Conservation (phyloP, 2,329 filamentous ascomycete species). For the Apiospora arundinis region DNA sequence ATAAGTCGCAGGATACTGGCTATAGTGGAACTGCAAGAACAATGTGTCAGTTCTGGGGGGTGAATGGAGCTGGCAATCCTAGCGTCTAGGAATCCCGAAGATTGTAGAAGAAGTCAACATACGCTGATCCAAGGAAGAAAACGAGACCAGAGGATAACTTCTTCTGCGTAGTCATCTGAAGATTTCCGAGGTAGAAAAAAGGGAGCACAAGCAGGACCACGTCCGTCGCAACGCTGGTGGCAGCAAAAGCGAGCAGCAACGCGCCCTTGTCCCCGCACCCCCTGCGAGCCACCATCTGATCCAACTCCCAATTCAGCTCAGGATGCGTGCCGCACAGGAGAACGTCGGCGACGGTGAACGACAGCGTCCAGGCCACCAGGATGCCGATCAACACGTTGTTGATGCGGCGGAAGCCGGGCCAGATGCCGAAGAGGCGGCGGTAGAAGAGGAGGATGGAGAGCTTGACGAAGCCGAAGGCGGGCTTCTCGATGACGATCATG, state of each 20-base stretch:
- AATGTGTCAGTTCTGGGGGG: background rate
- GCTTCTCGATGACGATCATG: constrained; percentile 27
- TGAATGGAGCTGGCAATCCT: background rate
- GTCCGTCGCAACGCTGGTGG: background rate
- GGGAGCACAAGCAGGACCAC: background rate
- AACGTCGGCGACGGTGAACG: background rate
- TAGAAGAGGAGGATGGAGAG: constrained; percentile 27
- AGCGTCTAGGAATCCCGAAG: background rate
- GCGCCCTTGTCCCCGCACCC: background rate
- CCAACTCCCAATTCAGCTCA: background rate
- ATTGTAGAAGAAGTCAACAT: background rate
- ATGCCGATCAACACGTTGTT: background rate
- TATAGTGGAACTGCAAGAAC: background rate
- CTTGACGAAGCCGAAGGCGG: constrained; percentile 27
- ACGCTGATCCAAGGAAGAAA: background rate
- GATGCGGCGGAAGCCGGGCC: background rate
- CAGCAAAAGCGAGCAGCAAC: background rate
- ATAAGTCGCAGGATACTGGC: background rate
- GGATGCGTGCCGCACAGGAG: background rate
- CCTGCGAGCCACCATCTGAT: background rate
- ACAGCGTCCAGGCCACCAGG: background rate
- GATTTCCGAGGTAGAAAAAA: background rate
- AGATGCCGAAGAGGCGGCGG: constrained; percentile 19
- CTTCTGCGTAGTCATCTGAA: background rate
- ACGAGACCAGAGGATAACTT: background rate